Base-by-base conservation (phyloP, 106 monocot genomes). In the Apostasia ramifera region DNA sequence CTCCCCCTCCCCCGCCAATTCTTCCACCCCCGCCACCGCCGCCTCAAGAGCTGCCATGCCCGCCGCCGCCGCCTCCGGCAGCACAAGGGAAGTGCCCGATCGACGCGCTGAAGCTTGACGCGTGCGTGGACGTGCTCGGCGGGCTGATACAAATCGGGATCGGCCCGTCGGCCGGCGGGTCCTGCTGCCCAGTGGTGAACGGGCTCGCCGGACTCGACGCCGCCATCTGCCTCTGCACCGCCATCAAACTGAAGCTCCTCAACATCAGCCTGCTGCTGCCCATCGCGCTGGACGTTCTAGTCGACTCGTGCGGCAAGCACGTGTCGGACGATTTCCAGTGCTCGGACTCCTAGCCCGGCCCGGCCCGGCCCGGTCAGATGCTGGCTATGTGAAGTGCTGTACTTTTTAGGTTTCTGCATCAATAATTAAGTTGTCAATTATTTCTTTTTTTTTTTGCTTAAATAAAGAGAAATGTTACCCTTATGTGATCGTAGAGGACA, bases 171-270 rank as follows among this genome's bases (percentile, higher is more conserved):
- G 60, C 67, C 8, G 72, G 43, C 44, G 55, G 13, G 42, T 38
- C 68, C 0, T 83, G 83, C 71, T 83, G 83, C 71, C 67, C 83
- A 14, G 37, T 83, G 55, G 52, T 83, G 5, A 1, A 44, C 1
- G 79, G 83, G 26, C 37, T 84, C 4, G 69, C 15, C 12, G 83
- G 66, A 61, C 56, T 80, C 15, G 84, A 84, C 49, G 84, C 84
- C 4, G 84, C 84, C 40, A 44, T 81, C 52, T 85, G 85, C 74
- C 73, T 85, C 39, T 85, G 85, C 77, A 85, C 78, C 11, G 53
- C 78, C 71, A 71, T 85, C 57, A 63, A 70, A 63, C 67, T 71
- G 45, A 85, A 81, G 49, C 42, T 72, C 39, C 47, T 81, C 13
- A 61, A 72, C 53, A 44, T 81, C 4, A 55, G 15, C 61, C 4